Evolutionary conservation across 106 monocot species (phyloP).

Genomic region (Dendrobium officinale): DNA sequence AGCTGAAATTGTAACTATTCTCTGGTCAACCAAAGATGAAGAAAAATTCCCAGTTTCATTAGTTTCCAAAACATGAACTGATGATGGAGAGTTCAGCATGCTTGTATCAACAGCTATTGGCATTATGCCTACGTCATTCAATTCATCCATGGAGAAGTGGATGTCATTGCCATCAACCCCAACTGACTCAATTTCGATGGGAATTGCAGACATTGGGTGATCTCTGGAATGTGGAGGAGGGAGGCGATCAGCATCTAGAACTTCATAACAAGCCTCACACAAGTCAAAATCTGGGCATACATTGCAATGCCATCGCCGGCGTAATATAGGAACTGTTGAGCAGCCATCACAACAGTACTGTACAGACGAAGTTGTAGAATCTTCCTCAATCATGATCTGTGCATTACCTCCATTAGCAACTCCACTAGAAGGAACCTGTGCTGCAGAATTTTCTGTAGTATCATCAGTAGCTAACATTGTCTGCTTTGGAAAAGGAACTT

Average conservation of each 20-base stretch:
- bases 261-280: conserved; percentile 96
- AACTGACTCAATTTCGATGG: conserved; percentile 79
- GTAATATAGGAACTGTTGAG: conserved; percentile 93
- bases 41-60: conserved; percentile 55
- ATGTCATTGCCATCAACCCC: conserved; percentile 70
- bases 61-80: conserved; percentile 56
- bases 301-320: conserved; percentile 92
- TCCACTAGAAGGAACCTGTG: conserved; percentile 38
- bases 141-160: conserved; percentile 78
- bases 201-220: conserved; percentile 93
- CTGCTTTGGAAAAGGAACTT: conserved; percentile 98
- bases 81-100: conserved; percentile 39
- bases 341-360: conserved; percentile 99
- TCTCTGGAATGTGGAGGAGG: conserved; percentile 93
- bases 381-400: conserved; percentile 85
- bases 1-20: conserved; percentile 90
- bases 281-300: conserved; percentile 97
- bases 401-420: conserved; percentile 43
- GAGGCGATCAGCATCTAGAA: conserved; percentile 80
- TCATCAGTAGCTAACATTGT: conserved; percentile 85
- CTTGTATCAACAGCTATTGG: conserved; percentile 37
- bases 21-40: conserved; percentile 38
- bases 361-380: conserved; percentile 76
- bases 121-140: conserved; percentile 49
- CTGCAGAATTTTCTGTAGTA: conserved; percentile 38